phyloP scores from a whole-genome alignment of 2,329 filamentous ascomycete genomes.

The Pseudopyricularia cyperi region DNA sequence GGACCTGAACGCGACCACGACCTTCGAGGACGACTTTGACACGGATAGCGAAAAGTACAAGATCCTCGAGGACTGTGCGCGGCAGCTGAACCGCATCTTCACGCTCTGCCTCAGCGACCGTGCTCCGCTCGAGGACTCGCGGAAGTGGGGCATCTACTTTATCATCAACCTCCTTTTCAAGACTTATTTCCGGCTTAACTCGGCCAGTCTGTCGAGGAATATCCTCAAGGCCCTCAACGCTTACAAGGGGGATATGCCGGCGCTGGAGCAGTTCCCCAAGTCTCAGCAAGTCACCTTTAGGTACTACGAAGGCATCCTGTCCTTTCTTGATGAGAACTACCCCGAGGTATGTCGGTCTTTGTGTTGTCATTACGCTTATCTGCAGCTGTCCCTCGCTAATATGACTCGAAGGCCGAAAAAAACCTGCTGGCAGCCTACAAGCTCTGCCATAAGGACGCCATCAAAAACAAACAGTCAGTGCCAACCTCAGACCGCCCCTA shows the following conservation, averaged over 20 bases:
- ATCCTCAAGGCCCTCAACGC: slow-evolving; percentile 75
- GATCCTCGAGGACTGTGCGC: slow-evolving; percentile 79
- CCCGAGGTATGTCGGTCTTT: slow-evolving; percentile 38
- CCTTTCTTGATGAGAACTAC: slow-evolving; percentile 92
- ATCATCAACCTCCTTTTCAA: slow-evolving; percentile 94
- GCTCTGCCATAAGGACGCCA: slow-evolving; percentile 62
- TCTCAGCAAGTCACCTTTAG: slow-evolving; percentile 91
- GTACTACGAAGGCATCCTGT: slow-evolving; percentile 89
- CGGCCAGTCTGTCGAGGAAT: slow-evolving; percentile 78
- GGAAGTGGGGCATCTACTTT: slow-evolving; percentile 97
- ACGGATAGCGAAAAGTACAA: slow-evolving; percentile 65
- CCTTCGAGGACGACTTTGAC: slow-evolving; percentile 72
- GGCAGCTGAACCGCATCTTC: slow-evolving; percentile 85
- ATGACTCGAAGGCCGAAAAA: slow-evolving; percentile 51
- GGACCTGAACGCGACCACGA: slow-evolving; percentile 21
- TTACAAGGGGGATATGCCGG: slow-evolving; percentile 66
- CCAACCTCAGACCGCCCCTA: background rate
- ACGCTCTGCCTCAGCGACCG: slow-evolving; percentile 75
- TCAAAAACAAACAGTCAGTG: slow-evolving; percentile 67
- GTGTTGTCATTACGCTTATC: no score
- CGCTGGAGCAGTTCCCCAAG: slow-evolving; percentile 67
- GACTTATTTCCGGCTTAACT: slow-evolving; percentile 94
- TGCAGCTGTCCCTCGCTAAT: background rate
- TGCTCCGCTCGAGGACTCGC: slow-evolving; percentile 59
- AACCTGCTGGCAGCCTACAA: slow-evolving; percentile 69